A percentile compares a stretch with the other conserved stretches of the same genome.
These are phyloP conservation scores for Kregervanrija delftensis DNA, from an alignment of 805 yeast genomes.

Conservation along the genomic window DNA sequence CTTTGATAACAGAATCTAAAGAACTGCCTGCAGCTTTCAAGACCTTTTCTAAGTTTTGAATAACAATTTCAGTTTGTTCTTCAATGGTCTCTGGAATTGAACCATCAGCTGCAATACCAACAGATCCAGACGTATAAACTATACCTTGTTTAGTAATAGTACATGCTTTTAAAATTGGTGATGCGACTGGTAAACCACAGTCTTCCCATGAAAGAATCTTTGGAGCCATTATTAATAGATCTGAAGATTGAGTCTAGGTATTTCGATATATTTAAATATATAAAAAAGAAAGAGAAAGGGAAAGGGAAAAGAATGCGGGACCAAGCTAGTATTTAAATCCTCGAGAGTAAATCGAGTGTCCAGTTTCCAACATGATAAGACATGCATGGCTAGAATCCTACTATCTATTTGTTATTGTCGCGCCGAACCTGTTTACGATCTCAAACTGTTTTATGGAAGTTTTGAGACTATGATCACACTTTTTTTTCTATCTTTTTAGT, in stretches of 20 bases:
- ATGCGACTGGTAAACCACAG: conserved; percentile 15
- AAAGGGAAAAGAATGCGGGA: too few species aligned
- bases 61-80: conserved; percentile 39
- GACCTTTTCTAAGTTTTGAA: conserved; percentile 34
- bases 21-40: conserved; percentile 39
- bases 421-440: too few species aligned
- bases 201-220: conserved; percentile 21
- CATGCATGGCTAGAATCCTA: too few species aligned
- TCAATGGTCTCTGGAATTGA: conserved; percentile 35
- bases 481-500: too few species aligned
- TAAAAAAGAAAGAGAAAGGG: too few species aligned
- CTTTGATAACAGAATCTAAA: conserved; percentile 39
- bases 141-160: conserved; percentile 18
- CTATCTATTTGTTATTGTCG: too few species aligned
- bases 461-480: too few species aligned
- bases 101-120: conserved; percentile 26
- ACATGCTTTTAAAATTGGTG: conserved; percentile 17
- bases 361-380: too few species aligned
- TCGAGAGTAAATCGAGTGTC: too few species aligned
- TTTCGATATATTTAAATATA: too few species aligned
- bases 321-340: too few species aligned
- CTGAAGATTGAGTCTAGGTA: not conserved
- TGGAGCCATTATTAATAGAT: conserved; percentile 3
- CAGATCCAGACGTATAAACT: conserved; percentile 25
- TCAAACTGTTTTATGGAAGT: too few species aligned